Evolutionary conservation across 371 early-diverging fungal species (phyloP).

Genomic region (Mucor racemosus): DNA sequence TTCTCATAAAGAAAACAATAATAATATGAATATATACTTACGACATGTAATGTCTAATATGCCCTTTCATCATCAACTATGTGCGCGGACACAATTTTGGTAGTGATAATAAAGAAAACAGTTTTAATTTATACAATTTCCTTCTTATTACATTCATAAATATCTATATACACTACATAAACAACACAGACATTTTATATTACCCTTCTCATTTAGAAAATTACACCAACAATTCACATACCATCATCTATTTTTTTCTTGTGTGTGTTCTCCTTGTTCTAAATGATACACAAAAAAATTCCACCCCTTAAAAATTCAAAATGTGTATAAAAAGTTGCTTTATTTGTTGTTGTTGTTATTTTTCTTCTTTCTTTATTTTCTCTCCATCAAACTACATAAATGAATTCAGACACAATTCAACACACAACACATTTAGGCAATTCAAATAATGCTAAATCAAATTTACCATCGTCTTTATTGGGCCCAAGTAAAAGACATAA

Average conservation of each 20-base stretch:
- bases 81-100: background rate
- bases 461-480: background rate
- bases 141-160: background rate
- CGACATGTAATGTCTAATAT: background rate
- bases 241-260: background rate
- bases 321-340: background rate
- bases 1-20: slow-evolving; percentile 1
- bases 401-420: background rate
- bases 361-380: background rate
- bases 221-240: slow-evolving; percentile 6
- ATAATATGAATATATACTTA: background rate
- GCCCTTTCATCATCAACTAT: background rate
- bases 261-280: slow-evolving; percentile 3
- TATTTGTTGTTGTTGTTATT: background rate
- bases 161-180: background rate
- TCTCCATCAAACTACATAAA: background rate
- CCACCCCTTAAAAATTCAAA: background rate
- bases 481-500: background rate
- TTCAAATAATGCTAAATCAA: slow-evolving; percentile 1
- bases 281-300: background rate
- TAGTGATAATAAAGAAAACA: background rate
- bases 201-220: background rate
- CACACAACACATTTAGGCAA: background rate
- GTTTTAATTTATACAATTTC: no score
- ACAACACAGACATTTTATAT: no score